A percentile compares a stretch with the other conserved stretches of the same genome.
phyloP scores from a whole-genome alignment of 306 rosid species.

The Adenanthera pavonina region DNA sequence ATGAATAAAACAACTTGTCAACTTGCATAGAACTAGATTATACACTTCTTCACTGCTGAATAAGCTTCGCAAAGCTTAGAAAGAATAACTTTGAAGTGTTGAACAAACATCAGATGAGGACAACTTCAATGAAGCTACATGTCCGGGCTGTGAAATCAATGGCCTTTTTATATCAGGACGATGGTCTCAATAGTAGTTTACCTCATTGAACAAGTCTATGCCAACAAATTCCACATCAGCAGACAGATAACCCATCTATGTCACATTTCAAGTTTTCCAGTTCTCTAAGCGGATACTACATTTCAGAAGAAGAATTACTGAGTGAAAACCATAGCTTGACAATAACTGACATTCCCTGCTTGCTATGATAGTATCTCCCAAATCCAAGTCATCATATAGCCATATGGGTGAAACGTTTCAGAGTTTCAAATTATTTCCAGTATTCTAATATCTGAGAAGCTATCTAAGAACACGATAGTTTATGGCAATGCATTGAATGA shows the following conservation, averaged over 20 bases:
- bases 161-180: slow-evolving; percentile 28
- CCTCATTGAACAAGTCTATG: slow-evolving; percentile 22
- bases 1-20: slow-evolving; percentile 32
- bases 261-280: slow-evolving; percentile 35
- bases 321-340: slow-evolving; percentile 21
- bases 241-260: slow-evolving; percentile 8
- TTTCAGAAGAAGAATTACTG: slow-evolving; percentile 31
- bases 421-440: slow-evolving; percentile 26
- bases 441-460: slow-evolving; percentile 16
- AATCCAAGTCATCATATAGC: slow-evolving; percentile 38
- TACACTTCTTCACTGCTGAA: slow-evolving; percentile 1
- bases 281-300: slow-evolving; percentile 26
- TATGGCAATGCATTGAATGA: slow-evolving; percentile 25
- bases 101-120: slow-evolving; percentile 17
- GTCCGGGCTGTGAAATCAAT: not conserved
- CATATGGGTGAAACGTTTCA: slow-evolving; percentile 4
- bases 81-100: slow-evolving; percentile 1
- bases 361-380: slow-evolving; percentile 32
- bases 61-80: slow-evolving; percentile 15
- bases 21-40: slow-evolving; percentile 25
- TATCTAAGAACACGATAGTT: slow-evolving; percentile 24
- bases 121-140: not conserved
- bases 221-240: slow-evolving; percentile 15
- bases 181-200: slow-evolving; percentile 21
- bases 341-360: slow-evolving; percentile 30